Evolutionary conservation across 805 yeast species (phyloP).

Genomic region (Lachancea sp.): DNA sequence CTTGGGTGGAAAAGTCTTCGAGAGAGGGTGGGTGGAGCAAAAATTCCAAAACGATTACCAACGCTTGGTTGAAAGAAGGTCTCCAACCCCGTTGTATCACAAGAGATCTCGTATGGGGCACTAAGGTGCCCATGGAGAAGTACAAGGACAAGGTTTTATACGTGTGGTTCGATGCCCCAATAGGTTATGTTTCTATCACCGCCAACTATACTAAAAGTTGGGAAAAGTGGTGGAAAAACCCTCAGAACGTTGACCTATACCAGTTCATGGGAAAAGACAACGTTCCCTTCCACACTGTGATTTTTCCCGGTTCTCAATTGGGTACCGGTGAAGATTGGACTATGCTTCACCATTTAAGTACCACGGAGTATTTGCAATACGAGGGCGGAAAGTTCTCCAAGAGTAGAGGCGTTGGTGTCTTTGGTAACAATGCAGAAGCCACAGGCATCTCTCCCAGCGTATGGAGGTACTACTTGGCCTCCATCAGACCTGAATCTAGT

Average conservation of each 20-base stretch:
- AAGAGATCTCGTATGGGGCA: conserved; percentile 97
- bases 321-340: conserved; percentile 92
- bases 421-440: conserved; percentile 94
- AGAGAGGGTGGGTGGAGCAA: conserved; percentile 83
- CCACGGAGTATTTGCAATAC: conserved; percentile 95
- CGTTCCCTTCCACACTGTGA: conserved; percentile 97
- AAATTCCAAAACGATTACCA: conserved; percentile 81
- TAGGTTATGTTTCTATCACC: conserved; percentile 94
- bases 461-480: conserved; percentile 94
- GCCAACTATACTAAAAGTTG: conserved; percentile 80
- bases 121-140: conserved; percentile 89
- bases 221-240: conserved; percentile 91
- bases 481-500: conserved; percentile 89
- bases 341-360: conserved; percentile 78
- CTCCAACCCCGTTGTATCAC: conserved; percentile 92
- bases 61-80: conserved; percentile 92
- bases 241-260: conserved; percentile 80
- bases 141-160: conserved; percentile 86
- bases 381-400: conserved; percentile 98
- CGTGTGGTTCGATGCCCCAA: conserved; percentile 99
- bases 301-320: conserved; percentile 87
- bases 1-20: conserved; percentile 67
- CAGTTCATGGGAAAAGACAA: conserved; percentile 99
- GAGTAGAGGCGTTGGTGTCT: conserved; percentile 96
- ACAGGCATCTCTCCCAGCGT: conserved; percentile 88